These are phyloP conservation scores for Hyaloscypha finlandica DNA, from an alignment of 495 filamentous ascomycete genomes.

Conservation along the genomic window DNA sequence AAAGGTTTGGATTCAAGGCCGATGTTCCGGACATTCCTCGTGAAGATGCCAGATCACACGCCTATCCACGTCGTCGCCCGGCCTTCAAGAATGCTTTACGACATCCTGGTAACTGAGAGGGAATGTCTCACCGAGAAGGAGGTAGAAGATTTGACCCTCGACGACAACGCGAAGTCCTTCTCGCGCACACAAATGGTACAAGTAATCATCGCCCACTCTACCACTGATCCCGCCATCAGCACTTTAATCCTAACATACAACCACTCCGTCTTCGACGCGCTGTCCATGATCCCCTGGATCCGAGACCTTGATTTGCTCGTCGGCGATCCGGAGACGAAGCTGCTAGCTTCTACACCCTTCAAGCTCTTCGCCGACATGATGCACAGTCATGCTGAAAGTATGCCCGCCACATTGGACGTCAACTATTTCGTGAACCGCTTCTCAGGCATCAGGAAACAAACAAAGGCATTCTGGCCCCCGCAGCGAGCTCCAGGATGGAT, in stretches of 20 bases:
- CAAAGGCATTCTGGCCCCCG: background rate
- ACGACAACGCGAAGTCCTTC: background rate
- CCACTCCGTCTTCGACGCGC: constrained; percentile 9
- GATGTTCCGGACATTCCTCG: constrained; percentile 2
- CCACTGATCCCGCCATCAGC: background rate
- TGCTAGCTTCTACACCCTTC: background rate
- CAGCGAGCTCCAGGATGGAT: constrained; percentile 8
- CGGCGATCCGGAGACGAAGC: background rate
- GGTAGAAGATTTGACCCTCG: background rate
- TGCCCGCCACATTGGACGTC: background rate
- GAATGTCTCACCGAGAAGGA: background rate
- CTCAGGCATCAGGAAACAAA: background rate
- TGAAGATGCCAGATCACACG: background rate
- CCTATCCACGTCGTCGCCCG: constrained; percentile 2
- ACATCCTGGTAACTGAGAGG: background rate
- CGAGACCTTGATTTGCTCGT: constrained; percentile 4
- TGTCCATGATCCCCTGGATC: background rate
- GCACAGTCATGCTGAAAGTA: background rate
- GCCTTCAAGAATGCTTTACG: background rate
- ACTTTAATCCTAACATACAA: background rate
- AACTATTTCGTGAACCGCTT: background rate
- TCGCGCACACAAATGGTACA: constrained; percentile 5
- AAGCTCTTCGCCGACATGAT: background rate
- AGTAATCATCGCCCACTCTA: background rate
- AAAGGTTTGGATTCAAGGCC: background rate